Evolutionary conservation across 768 basidiomycete genomes (phyloP).

Genomic region (Mrakia frigida): DNA sequence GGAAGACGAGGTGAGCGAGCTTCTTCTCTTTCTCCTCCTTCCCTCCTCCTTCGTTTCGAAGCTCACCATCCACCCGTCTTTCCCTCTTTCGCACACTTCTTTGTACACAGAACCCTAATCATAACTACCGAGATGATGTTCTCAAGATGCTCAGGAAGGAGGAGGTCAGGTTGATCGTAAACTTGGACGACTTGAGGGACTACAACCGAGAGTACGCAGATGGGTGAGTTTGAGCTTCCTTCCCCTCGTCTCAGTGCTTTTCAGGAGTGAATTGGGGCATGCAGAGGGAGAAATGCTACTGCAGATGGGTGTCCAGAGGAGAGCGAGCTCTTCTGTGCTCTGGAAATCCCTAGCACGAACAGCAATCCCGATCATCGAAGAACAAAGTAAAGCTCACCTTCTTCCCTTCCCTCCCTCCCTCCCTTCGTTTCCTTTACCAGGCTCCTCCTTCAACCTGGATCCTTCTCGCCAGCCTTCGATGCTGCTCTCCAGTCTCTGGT

Average conservation of each 20-base stretch:
- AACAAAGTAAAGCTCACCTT: neutral
- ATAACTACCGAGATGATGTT: constrained; percentile 80
- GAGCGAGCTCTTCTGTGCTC: no score
- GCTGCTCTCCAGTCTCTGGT: constrained; percentile 71
- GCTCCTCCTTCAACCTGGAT: constrained; percentile 77
- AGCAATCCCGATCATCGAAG: neutral
- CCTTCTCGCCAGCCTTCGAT: constrained; percentile 84
- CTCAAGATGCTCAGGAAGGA: constrained; percentile 72
- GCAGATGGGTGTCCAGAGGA: no score
- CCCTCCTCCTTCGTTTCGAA: neutral
- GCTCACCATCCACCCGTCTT: constrained; percentile 25
- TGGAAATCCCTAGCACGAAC: no score
- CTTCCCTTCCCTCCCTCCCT: neutral
- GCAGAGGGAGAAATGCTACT: no score
- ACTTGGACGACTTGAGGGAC: constrained; percentile 91
- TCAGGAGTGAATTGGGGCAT: no score
- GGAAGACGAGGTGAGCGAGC: constrained; percentile 43
- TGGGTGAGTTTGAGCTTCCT: constrained; percentile 42
- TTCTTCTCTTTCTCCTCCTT: neutral
- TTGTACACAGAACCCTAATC: constrained; percentile 40
- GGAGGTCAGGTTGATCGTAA: constrained; percentile 84
- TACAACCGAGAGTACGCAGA: constrained; percentile 82
- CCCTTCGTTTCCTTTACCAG: constrained; percentile 49
- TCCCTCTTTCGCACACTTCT: neutral
- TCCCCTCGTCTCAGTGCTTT: neutral